Evolutionary conservation across 371 early-diverging fungal genomes (phyloP), one percentile per base, ranked within the genome.

Genomic region (Rhizopus microsporus): DNA sequence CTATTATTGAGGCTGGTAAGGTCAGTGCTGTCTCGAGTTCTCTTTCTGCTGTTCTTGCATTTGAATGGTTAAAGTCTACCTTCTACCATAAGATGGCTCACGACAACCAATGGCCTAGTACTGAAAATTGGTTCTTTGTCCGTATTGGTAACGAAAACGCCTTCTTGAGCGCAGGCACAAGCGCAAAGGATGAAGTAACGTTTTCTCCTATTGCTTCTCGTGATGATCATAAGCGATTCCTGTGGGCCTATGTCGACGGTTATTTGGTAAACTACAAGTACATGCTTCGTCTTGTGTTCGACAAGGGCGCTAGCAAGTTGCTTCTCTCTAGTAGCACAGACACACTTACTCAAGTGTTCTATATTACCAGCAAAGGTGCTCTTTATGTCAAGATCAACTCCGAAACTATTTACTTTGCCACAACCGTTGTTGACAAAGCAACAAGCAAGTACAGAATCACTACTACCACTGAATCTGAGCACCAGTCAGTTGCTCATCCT

Each of bases 241-340:
- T 84, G 51, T 84, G 84, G 84, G 67, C 68, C 7, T 80, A 74
- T 51, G 62, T 77, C 32, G 64, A 68, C 39, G 82, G 82, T 4
- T 76, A 78, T 30, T 56, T 84, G 57, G 71, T 84, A 54, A 84
- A 84, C 68, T 76, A 79, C 56, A 72, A 74, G 50, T 75, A 81
- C 44, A 68, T 75, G 68, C 67, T 75, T 10, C 72, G 73, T 3
- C 61, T 77, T 31, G 59, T 53, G 10, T 59, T 52, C 46, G 62
- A 62, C 43, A 56, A 56, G 45, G 5, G 50, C 13, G 72, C 65
- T 15, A 56, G 62, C 23, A 62, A 64, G 53, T 65, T 74, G 61
- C 35, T 65, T 7, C 68, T 77, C 30, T 60, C 68, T 7, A 63
- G 67, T 34, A 51, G 39, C 13, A 30, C 56, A 5, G 60, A 71